phyloP scores from a whole-genome alignment of 1,284 basidiomycete species.

The Ganoderma sinense region DNA sequence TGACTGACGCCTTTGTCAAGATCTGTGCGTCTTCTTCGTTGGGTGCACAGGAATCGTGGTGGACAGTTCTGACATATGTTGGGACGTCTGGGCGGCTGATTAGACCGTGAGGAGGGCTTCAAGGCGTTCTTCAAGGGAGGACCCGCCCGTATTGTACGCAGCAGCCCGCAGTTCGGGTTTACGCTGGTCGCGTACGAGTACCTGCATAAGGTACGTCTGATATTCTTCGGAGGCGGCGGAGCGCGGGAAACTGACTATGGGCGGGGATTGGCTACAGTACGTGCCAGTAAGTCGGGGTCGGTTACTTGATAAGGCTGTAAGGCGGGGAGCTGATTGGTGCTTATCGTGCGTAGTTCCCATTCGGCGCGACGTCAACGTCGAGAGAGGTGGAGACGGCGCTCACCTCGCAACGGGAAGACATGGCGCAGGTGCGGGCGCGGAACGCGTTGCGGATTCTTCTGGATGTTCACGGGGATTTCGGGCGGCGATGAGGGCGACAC shows the following conservation, averaged over 20 bases:
- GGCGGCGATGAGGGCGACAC: conserved; percentile 34
- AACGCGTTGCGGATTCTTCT: conserved; percentile 92
- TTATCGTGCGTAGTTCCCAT: conserved; percentile 70
- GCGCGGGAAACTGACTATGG: conserved; percentile 26
- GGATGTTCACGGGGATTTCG: conserved; percentile 86
- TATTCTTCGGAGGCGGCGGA: conserved; percentile 9
- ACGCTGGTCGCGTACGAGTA: conserved; percentile 92
- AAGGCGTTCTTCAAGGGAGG: conserved; percentile 96
- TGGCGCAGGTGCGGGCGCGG: conserved; percentile 87
- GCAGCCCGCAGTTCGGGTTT: conserved; percentile 91
- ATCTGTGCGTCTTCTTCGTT: conserved; percentile 65
- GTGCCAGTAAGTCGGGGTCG: conserved; percentile 68
- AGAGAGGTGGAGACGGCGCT: conserved; percentile 73
- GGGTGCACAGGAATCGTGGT: not conserved
- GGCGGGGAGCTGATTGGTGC: conserved; percentile 33
- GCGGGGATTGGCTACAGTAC: conserved; percentile 48
- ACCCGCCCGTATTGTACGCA: conserved; percentile 88
- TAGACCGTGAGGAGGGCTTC: conserved; percentile 88
- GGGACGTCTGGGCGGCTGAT: not conserved
- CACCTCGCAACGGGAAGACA: conserved; percentile 79
- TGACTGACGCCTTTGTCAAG: conserved; percentile 89
- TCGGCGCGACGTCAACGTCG: conserved; percentile 69
- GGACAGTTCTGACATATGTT: conserved; percentile 6
- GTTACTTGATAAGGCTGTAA: conserved; percentile 32
- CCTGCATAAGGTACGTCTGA: conserved; percentile 65